Conservation (phyloP, 768 basidiomycete species). For the Cystobasidium tubakii region DNA sequence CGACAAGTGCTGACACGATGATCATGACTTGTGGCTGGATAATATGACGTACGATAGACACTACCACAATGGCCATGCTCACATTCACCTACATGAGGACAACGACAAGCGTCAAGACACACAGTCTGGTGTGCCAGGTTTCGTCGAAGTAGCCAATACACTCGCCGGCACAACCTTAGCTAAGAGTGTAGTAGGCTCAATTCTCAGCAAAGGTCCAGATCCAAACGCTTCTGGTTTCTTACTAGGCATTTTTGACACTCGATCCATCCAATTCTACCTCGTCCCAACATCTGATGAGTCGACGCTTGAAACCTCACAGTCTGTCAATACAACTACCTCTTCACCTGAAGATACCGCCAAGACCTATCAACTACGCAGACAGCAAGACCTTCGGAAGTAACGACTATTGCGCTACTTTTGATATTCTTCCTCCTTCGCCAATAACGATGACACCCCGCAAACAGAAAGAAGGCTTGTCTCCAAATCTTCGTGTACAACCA, state of each 20-base stretch:
- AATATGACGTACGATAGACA: conserved; percentile 18
- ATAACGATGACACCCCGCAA: conserved; percentile 41
- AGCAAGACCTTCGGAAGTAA: conserved; percentile 30
- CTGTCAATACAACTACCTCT: background rate
- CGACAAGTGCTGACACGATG: background rate
- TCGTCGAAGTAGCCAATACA: conserved; percentile 43
- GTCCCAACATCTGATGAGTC: conserved; percentile 35
- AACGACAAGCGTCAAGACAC: conserved; percentile 25
- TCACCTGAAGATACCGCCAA: background rate
- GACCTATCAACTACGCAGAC: conserved; percentile 40
- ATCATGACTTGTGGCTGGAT: conserved; percentile 22
- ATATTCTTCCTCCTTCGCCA: conserved; percentile 40
- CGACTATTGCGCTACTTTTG: conserved; percentile 45
- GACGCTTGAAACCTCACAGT: background rate
- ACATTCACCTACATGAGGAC: conserved; percentile 34
- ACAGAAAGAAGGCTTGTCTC: conserved; percentile 38
- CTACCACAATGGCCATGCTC: conserved; percentile 38
- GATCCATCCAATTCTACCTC: conserved; percentile 44
- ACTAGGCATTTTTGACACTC: conserved; percentile 42
- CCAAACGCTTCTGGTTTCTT: conserved; percentile 37
- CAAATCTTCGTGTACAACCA: conserved; percentile 42
- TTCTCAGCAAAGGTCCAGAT: conserved; percentile 36
- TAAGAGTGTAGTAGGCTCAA: conserved; percentile 42
- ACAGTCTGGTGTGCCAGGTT: conserved; percentile 41
- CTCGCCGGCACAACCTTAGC: conserved; percentile 39